These are phyloP conservation scores for Colletotrichum tropicale DNA, from an alignment of 2,329 filamentous ascomycete species.

Conservation along the genomic window DNA sequence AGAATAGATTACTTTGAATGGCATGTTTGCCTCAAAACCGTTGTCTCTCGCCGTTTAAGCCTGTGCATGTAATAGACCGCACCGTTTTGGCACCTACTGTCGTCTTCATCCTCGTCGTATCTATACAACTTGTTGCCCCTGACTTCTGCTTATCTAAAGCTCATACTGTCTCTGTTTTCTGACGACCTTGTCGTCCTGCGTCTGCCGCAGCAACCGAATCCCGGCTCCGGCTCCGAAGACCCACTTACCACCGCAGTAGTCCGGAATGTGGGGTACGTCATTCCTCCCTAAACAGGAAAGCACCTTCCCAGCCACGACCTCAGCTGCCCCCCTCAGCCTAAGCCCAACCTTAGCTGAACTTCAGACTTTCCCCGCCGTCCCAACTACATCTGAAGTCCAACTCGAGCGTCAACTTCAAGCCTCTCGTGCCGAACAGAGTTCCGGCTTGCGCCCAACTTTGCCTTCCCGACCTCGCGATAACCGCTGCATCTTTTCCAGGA, in stretches of 20 bases:
- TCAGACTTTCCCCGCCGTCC: background rate
- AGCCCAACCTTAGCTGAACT: background rate
- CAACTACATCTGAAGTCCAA: background rate
- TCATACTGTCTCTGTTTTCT: background rate
- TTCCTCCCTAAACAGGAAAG: constrained; percentile 14
- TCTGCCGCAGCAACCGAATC: background rate
- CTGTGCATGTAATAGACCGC: background rate
- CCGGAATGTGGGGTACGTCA: constrained; percentile 15
- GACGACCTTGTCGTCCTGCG: background rate
- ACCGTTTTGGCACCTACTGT: background rate
- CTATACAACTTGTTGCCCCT: background rate
- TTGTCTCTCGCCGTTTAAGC: background rate
- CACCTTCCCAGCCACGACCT: background rate
- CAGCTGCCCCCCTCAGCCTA: background rate
- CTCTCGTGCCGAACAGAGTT: background rate
- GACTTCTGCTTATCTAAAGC: background rate
- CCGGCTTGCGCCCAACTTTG: background rate
- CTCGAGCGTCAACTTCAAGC: background rate
- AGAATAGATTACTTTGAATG: background rate
- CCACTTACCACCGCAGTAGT: background rate
- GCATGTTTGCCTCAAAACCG: background rate
- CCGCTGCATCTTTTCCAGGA: background rate
- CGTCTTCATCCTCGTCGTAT: background rate
- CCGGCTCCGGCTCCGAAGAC: background rate
- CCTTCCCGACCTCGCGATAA: background rate